Percentiles rank a stretch among this genome's conserved stretches.
phyloP scores from a whole-genome alignment of 768 basidiomycete species.

The Crepidotus variabilis region DNA sequence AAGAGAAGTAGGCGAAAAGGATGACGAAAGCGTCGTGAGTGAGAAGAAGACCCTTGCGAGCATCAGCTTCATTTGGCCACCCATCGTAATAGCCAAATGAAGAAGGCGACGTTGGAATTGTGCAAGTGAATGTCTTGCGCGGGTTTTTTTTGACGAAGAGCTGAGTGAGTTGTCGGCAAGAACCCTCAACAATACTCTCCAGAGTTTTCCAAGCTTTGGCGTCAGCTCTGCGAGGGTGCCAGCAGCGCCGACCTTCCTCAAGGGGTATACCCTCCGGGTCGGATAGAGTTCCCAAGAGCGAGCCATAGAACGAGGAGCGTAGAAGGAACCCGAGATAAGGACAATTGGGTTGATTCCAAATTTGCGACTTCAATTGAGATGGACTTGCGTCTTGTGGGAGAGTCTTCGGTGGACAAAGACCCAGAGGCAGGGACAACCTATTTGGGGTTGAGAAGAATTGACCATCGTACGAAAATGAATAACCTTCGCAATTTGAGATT shows the following conservation, averaged over 20 bases:
- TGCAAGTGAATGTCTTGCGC: background rate
- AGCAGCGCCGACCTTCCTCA: background rate
- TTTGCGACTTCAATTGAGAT: background rate
- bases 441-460: background rate
- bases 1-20: too few species aligned
- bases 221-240: conserved; percentile 6
- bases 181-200: background rate
- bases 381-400: conserved; percentile 1
- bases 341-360: background rate
- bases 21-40: too few species aligned
- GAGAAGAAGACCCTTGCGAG: too few species aligned
- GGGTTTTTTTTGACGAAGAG: background rate
- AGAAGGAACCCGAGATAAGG: conserved; percentile 2
- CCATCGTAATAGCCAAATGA: conserved; percentile 7
- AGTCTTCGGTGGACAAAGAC: background rate
- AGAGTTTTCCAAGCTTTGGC: conserved; percentile 9
- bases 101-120: background rate
- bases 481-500: background rate
- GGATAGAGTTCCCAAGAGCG: conserved; percentile 1
- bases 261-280: background rate
- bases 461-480: background rate
- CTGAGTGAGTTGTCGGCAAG: background rate
- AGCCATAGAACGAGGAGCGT: conserved; percentile 1
- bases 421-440: background rate
- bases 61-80: conserved; percentile 2